These are phyloP conservation scores for Leucosporidium scottii DNA, from an alignment of 768 basidiomycete genomes.

Conservation along the genomic window DNA sequence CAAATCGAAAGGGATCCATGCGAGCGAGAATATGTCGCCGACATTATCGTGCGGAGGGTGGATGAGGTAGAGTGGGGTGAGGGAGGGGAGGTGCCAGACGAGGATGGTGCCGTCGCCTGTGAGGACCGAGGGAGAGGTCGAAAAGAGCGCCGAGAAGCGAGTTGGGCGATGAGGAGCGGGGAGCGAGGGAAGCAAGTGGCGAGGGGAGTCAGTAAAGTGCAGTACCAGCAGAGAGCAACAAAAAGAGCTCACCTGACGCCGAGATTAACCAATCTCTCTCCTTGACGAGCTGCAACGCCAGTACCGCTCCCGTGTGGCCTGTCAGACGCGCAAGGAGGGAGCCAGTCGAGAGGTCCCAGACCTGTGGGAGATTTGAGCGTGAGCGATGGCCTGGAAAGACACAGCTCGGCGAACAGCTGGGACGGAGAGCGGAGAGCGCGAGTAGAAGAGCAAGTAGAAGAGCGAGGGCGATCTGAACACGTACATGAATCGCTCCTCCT, in stretches of 20 bases:
- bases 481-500: constrained; percentile 20
- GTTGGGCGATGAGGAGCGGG: no score
- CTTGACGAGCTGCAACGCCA: constrained; percentile 41
- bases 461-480: background rate
- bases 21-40: constrained; percentile 45
- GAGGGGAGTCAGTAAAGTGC: no score
- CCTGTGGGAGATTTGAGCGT: constrained; percentile 28
- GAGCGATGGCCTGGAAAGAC: background rate
- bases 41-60: constrained; percentile 44
- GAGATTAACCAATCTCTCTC: constrained; percentile 44
- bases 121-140: background rate
- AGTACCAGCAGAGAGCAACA: no score
- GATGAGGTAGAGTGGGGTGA: constrained; percentile 42
- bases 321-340: constrained; percentile 38
- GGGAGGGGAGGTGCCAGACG: constrained; percentile 42
- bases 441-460: background rate
- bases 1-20: constrained; percentile 34
- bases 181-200: no score
- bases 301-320: constrained; percentile 43
- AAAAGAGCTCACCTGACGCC: constrained; percentile 39
- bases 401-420: background rate
- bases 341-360: constrained; percentile 40
- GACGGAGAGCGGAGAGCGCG: background rate
- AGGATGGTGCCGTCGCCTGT: constrained; percentile 42
- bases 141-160: no score